Evolutionary conservation across 805 yeast species (phyloP).

Genomic region (Yarrowia divulgata): DNA sequence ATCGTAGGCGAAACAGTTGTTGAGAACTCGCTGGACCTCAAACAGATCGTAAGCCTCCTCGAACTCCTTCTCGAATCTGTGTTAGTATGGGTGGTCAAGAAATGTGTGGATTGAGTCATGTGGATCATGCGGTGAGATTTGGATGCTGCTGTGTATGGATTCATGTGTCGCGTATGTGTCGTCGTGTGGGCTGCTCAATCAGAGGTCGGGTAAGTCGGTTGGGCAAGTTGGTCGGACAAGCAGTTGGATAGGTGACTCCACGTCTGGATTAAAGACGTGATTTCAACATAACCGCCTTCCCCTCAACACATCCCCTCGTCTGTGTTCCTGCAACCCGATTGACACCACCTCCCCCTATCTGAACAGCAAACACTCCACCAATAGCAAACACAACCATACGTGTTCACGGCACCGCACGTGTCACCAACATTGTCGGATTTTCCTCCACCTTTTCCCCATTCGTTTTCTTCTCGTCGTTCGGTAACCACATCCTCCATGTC

Average conservation of each 20-base stretch:
- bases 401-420: slow-evolving; percentile 2
- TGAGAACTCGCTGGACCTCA: slow-evolving; percentile 91
- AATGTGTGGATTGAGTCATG: no score
- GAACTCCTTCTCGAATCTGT: slow-evolving; percentile 88
- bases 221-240: no score
- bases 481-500: neutral
- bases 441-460: neutral
- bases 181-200: neutral
- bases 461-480: neutral
- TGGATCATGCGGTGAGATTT: no score
- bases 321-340: neutral
- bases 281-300: neutral
- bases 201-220: neutral
- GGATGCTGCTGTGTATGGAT: neutral
- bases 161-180: neutral
- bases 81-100: slow-evolving; percentile 46
- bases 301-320: neutral
- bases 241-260: no score
- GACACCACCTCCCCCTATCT: neutral
- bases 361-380: neutral
- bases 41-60: slow-evolving; percentile 90
- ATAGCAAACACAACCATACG: neutral
- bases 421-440: neutral
- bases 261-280: neutral
- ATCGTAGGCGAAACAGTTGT: slow-evolving; percentile 98